Base-by-base conservation (phyloP, 2,329 filamentous ascomycete species). In the Exophiala dermatitidis region DNA sequence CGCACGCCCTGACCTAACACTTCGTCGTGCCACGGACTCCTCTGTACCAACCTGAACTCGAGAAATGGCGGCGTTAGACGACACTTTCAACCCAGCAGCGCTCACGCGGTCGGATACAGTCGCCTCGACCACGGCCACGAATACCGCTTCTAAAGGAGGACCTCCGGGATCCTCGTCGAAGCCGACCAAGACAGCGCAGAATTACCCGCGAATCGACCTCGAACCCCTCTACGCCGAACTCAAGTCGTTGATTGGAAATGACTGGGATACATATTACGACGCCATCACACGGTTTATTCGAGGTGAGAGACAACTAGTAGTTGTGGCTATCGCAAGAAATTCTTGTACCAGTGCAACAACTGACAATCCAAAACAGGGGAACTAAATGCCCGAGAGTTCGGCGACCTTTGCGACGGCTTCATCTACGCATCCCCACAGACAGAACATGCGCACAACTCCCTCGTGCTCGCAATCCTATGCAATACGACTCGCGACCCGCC, bases 151-250 rank as follows among this genome's bases (percentile, higher is more conserved):
- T 2, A 60, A 54, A 26, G 54, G 19, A 19, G 19, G 46, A 5
- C 45, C 48, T 40, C 60, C 66, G 1, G 49, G 59, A 5, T 53
- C 64, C 10, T 58, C 68, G 10, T 64, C 66, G n/a, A 77, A 77
- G 55, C 72, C 74, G 45, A 73, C 73, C 48, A 78, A 77, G 62
- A 69, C 72, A 30, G 66, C 74, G 52, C 73, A 74, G 48, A 74
- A 74, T n/a, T 75, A 79, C 28, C 80, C 79, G 60, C 77, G 82
- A 57, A 74, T 84, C 52, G 81, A 84, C 61, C 69, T 83, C 48
- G 82, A 84, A 64, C 79, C 80, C 29, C 71, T 82, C 47, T 84
- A 84, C 64, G 76, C 78, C 6, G 76, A 80, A 56, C 71, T 85
- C 50, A 84, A 84, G 64, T 70, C 73, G 47, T 75, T 76, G 19